Conservation (phyloP, 2,329 filamentous ascomycete genomes). For the Chrysosporium keratinophilum region DNA sequence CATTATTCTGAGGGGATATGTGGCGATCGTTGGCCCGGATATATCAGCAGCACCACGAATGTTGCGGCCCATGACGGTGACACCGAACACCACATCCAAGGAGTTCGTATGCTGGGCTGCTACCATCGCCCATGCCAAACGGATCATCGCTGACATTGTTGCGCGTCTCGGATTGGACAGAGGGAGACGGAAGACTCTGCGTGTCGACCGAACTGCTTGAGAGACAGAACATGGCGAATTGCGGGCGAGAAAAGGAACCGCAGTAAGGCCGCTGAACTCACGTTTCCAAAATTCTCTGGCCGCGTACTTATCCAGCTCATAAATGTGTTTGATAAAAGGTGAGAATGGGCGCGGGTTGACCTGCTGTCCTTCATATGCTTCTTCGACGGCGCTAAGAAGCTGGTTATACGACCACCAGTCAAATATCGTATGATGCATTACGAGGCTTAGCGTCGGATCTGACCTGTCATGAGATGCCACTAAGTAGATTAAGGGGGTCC, state of each 20-base stretch:
- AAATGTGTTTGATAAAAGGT: constrained; percentile 9
- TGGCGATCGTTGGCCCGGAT: constrained; percentile 37
- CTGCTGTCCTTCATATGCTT: constrained; percentile 6
- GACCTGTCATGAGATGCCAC: neutral
- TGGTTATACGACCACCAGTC: constrained; percentile 29
- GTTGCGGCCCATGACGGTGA: constrained; percentile 35
- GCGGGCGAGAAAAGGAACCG: neutral
- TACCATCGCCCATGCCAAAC: constrained; percentile 9
- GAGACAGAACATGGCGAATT: neutral
- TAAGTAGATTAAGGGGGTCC: constrained; percentile 8
- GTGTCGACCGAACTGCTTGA: constrained; percentile 1
- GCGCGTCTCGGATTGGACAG: neutral
- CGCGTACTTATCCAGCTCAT: neutral
- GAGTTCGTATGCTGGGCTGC: constrained; percentile 16
- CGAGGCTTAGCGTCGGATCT: constrained; percentile 25
- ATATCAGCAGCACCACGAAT: constrained; percentile 29
- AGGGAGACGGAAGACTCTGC: neutral
- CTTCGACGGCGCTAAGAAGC: constrained; percentile 13
- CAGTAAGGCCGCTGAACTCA: constrained; percentile 1
- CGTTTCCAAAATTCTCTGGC: constrained; percentile 6
- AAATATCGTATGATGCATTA: constrained; percentile 37
- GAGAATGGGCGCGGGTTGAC: constrained; percentile 6
- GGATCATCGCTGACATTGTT: constrained; percentile 11
- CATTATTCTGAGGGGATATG: constrained; percentile 32
- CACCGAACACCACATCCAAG: constrained; percentile 35